Evolutionary conservation across 1,284 basidiomycete species (phyloP), one percentile per base, ranked within the genome.

Genomic region (Wallemia mellicola): DNA sequence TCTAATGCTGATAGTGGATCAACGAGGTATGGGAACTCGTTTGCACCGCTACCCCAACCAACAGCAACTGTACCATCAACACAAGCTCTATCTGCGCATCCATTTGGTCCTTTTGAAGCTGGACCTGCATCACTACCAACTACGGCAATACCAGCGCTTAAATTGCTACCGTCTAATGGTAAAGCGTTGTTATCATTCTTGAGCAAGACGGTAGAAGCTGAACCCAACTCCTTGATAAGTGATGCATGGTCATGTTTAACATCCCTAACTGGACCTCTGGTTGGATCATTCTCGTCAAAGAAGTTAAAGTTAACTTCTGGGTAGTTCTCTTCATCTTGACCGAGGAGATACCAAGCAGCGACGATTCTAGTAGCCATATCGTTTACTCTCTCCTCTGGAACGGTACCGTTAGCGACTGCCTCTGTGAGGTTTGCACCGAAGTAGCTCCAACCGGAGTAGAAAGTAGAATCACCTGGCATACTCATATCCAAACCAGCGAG

Each of bases 161-260:
- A 72, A 62, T 70, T 70, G 0, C 76, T 75, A 22, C 69, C 70
- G 1, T 70, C 71, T 19, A 88, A 71, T 1, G 83, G 83, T 0
- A 86, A 71, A 1, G 72, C 70, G 2, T 69, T 68, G 54, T 74
- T 71, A 1, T 65, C 66, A 67, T 86, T 86, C 72, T 86, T 86
- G 59, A 86, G 73, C 26, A 88, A 71, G 5, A 86, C 79, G 1
- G 79, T 81, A 0, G 79, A 79, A 0, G 81, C 78, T 0, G 75
- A 75, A n/a, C 81, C 85, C 28, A 88, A 78, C 66, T 82, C 74
- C 27, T 82, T 75, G 11, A 86, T 80, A 58, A 66, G 58, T 60
- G 63, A 32, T 58, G 61, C 61, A 27, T 66, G 65, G 54, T 66
- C 60, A 5, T 60, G 48, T 14, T 61, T 61, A 2, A 65, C 65